Conservation (phyloP, 2,329 filamentous ascomycete species). For the Phialophora macrospora region DNA sequence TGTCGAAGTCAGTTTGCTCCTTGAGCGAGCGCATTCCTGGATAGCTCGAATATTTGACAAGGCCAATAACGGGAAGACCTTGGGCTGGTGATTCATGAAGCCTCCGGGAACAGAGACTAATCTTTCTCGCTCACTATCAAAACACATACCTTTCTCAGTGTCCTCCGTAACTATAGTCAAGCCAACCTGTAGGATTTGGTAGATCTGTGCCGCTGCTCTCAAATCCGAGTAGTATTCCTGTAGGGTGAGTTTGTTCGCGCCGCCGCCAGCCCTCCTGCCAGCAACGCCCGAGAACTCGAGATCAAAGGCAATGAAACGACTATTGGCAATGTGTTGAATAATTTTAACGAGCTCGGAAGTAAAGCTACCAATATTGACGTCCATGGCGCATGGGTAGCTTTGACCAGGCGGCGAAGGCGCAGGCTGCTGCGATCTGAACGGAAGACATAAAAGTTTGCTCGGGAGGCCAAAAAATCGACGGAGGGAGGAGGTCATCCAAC, state of each 20-base stretch:
- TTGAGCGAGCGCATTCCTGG: neutral
- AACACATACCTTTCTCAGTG: conserved; percentile 50
- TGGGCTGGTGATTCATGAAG: neutral
- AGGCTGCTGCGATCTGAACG: conserved; percentile 22
- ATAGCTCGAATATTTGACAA: neutral
- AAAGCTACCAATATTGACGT: conserved; percentile 36
- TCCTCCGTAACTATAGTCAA: conserved; percentile 68
- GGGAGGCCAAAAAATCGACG: conserved; percentile 19
- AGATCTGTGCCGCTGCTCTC: conserved; percentile 65
- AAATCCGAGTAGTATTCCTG: conserved; percentile 66
- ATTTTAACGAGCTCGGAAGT: conserved; percentile 48
- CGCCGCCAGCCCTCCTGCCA: conserved; percentile 39
- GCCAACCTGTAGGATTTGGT: conserved; percentile 69
- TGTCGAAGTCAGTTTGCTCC: conserved; percentile 33
- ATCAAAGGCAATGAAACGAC: conserved; percentile 68
- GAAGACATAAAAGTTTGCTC: conserved; percentile 27
- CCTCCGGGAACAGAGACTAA: neutral
- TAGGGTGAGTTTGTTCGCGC: conserved; percentile 52
- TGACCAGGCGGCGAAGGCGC: conserved; percentile 6
- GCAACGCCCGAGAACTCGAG: conserved; percentile 70
- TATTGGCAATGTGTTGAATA: conserved; percentile 61
- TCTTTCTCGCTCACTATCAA: neutral
- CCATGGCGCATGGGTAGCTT: conserved; percentile 33
- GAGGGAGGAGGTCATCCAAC: conserved; percentile 11
- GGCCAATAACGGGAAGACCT: neutral